Evolutionary conservation across 1,284 basidiomycete genomes (phyloP), one percentile per base, ranked within the genome.

Genomic region (Porodaedalea pini): DNA sequence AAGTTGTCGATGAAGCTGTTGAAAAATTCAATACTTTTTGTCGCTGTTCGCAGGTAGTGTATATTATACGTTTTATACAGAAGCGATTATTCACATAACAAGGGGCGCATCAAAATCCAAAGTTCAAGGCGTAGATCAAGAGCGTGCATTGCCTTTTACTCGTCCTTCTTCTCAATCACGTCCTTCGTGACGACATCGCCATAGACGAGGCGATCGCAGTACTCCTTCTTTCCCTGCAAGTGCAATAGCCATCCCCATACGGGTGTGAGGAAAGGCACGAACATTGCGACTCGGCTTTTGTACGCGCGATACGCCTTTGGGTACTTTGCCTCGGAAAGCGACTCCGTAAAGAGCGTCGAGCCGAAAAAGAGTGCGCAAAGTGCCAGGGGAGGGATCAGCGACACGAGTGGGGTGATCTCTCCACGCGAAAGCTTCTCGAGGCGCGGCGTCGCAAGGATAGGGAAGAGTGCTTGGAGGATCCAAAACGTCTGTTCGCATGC

Each of bases 401-500:
- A 75, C 57, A 66, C 75, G 57, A 78, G 66, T 41, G 70, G 67
- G 11, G 66, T 67, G 29, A 75, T 60, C 34, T 68, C 62, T 17
- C 59, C 44, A 60, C 71, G 31, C 56, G 54, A 43, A 68, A 60
- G 19, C 68, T 62, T 50, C 36, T 47, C 51, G 57, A 64, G 56
- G 19, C 60, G 63, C 32, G 78, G 77, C 4, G 76, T 69, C 29
- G 80, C 76, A 8, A 85, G 67, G 19, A 90, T 68, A 1, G 89
- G 88, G 66, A 90, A 79, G 39, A 88, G 65, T 29, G 80, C 84
- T 63, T 88, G 81, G 56, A 89, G 75, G 68, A 80, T 76, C 93
- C 93, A 96, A 73, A 94, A 93, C 6, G 75, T 72, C 72, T 95
- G 93, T 69, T 97, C 94, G 68, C 89, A 93, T 0, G 87, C 75